Evolutionary conservation across 768 basidiomycete genomes (phyloP).

Genomic region (Obba rivulosa): DNA sequence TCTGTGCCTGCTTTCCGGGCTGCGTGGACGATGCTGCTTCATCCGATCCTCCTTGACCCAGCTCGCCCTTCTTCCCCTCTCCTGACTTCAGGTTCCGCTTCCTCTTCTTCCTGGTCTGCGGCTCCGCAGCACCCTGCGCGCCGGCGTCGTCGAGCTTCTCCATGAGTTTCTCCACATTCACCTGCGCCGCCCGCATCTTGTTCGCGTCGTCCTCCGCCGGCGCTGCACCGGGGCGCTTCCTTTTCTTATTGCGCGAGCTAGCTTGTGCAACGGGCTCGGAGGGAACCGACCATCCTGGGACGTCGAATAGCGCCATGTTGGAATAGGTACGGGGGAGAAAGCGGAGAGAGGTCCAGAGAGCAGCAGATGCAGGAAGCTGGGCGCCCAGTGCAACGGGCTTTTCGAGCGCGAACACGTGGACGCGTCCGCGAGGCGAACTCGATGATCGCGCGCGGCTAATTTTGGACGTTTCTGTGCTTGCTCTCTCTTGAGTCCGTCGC

Average conservation of each 20-base stretch:
- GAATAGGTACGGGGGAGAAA: background rate
- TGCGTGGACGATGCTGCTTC: background rate
- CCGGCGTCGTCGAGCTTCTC: conserved; percentile 19
- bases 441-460: too few relatives aligned
- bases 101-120: conserved; percentile 12
- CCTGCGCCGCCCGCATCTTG: conserved; percentile 19
- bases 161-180: conserved; percentile 33
- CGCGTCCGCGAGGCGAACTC: too few relatives aligned
- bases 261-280: conserved; percentile 12
- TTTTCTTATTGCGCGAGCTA: conserved; percentile 16
- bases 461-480: too few relatives aligned
- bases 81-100: conserved; percentile 1
- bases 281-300: conserved; percentile 30
- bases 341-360: background rate
- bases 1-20: background rate
- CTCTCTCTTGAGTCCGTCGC: too few relatives aligned
- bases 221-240: conserved; percentile 20
- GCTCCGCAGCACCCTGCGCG: conserved; percentile 3
- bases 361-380: too few relatives aligned
- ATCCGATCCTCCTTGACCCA: background rate
- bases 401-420: too few relatives aligned
- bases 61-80: background rate
- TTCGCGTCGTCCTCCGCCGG: conserved; percentile 12
- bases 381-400: too few relatives aligned
- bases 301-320: conserved; percentile 29